Percentiles rank a stretch among this genome's conserved stretches.
Conservation (phyloP, 768 basidiomycete genomes). For the Lyophyllum shimeji region DNA sequence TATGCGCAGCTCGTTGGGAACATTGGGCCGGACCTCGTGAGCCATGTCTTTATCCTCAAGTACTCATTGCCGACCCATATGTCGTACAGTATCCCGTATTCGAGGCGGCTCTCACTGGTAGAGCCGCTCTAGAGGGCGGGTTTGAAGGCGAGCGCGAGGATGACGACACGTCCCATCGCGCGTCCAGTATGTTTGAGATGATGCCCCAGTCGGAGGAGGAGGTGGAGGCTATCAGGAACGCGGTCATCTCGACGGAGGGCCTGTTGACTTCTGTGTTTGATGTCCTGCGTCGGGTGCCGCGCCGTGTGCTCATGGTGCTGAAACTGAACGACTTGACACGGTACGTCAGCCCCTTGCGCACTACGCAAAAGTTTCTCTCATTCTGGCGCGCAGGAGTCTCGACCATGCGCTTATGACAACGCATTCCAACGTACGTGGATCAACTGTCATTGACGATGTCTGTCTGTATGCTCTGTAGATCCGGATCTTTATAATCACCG, state of each 20-base stretch:
- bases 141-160: constrained; percentile 44
- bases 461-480: constrained; percentile 36
- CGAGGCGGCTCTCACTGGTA: constrained; percentile 92
- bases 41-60: constrained; percentile 21
- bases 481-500: constrained; percentile 89
- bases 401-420: constrained; percentile 89
- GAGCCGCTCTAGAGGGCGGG: constrained; percentile 70
- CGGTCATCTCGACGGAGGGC: constrained; percentile 82
- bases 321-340: constrained; percentile 86
- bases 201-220: constrained; percentile 72
- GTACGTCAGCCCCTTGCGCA: constrained; percentile 28
- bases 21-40: constrained; percentile 81
- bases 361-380: constrained; percentile 1
- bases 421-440: constrained; percentile 59
- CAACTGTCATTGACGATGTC: neutral
- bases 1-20: constrained; percentile 93
- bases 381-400: constrained; percentile 53
- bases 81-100: constrained; percentile 83
- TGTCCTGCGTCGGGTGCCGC: constrained; percentile 82
- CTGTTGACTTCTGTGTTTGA: constrained; percentile 84
- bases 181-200: constrained; percentile 76
- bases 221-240: constrained; percentile 76
- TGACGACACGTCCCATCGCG: constrained; percentile 50
- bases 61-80: neutral
- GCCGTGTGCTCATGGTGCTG: constrained; percentile 79